These are phyloP conservation scores for Furculomyces boomerangus DNA, from an alignment of 371 early-diverging fungal genomes.

Conservation along the genomic window DNA sequence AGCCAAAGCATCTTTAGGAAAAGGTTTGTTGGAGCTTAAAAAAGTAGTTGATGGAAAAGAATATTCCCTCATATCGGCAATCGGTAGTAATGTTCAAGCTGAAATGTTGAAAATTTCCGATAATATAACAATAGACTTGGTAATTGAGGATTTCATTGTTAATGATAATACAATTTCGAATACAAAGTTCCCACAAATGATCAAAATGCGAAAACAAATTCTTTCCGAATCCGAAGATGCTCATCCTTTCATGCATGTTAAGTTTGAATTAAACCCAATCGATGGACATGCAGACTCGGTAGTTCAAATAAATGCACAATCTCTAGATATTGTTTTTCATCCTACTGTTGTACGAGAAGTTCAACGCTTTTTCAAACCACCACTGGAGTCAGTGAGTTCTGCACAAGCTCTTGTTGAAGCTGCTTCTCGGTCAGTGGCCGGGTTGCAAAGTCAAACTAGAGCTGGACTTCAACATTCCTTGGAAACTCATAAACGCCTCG, in stretches of 20 bases:
- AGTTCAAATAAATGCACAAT: constrained; percentile 62
- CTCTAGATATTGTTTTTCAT: constrained; percentile 80
- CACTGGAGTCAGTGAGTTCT: constrained; percentile 51
- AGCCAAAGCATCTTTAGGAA: constrained; percentile 48
- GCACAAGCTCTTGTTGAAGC: constrained; percentile 32
- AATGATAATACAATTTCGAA: constrained; percentile 58
- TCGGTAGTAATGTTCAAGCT: constrained; percentile 41
- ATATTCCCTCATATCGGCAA: constrained; percentile 36
- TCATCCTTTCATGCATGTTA: constrained; percentile 64
- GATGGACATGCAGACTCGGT: constrained; percentile 79
- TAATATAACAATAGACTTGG: constrained; percentile 46
- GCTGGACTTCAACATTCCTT: constrained; percentile 74
- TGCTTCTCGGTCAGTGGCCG: constrained; percentile 81
- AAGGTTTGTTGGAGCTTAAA: constrained; percentile 70
- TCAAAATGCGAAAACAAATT: constrained; percentile 44
- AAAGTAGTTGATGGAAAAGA: constrained; percentile 37
- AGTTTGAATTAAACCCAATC: constrained; percentile 70
- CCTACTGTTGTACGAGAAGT: constrained; percentile 56
- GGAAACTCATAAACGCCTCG: constrained; percentile 72
- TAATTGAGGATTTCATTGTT: constrained; percentile 58
- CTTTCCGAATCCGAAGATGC: not conserved
- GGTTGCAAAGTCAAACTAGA: constrained; percentile 72
- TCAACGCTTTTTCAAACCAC: constrained; percentile 68
- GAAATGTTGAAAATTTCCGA: constrained; percentile 44
- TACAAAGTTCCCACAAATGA: constrained; percentile 61